phyloP scores from a whole-genome alignment of 768 basidiomycete genomes.

The Pseudohyphozyma bogoriensis region DNA sequence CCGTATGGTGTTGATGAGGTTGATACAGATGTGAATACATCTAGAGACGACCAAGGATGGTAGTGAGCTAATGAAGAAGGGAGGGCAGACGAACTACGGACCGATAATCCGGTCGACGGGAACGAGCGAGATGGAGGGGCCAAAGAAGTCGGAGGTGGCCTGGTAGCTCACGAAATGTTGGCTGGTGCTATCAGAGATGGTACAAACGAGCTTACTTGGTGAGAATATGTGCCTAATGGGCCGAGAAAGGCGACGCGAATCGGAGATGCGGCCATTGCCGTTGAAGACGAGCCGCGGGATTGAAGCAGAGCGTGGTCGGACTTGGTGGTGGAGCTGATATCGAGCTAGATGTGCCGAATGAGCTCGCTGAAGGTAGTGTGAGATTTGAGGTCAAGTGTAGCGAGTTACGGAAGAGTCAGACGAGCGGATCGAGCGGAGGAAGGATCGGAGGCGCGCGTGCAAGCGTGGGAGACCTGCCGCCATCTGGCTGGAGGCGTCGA shows the following conservation, averaged over 20 bases:
- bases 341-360: not conserved
- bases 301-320: too few relatives aligned
- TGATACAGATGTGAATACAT: conserved; percentile 24
- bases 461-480: too few relatives aligned
- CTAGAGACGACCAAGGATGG: not conserved
- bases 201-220: conserved; percentile 20
- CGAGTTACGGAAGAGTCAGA: too few relatives aligned
- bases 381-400: not conserved
- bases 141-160: conserved; percentile 28
- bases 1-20: conserved; percentile 5
- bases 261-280: not conserved
- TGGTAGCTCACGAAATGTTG: not conserved
- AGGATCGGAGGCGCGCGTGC: too few relatives aligned
- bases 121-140: not conserved
- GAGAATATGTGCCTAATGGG: conserved; percentile 32
- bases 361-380: not conserved
- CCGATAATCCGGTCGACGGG: conserved; percentile 25
- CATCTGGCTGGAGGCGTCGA: too few relatives aligned
- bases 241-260: conserved; percentile 30
- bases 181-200: not conserved
- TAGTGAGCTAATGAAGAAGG: not conserved
- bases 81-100: not conserved
- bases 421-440: too few relatives aligned
- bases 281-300: not conserved
- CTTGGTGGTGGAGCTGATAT: not conserved